Percentiles rank a stretch among this genome's conserved stretches.
Evolutionary conservation across 139 green algal genomes (phyloP).

Genomic region (Coelastrella sp.): DNA sequence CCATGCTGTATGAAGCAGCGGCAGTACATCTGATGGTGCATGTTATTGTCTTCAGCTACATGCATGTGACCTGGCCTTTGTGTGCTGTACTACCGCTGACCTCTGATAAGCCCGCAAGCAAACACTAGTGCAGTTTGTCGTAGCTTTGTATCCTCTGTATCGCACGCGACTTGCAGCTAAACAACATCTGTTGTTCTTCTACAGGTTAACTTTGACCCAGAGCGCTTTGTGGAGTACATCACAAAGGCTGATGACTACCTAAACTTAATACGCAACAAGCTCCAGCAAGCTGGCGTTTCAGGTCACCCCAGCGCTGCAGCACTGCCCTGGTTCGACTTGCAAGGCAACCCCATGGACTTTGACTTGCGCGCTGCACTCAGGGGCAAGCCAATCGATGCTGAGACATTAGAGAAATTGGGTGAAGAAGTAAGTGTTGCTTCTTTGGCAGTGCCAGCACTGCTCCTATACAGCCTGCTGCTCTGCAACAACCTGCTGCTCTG

Average conservation of each 20-base stretch:
- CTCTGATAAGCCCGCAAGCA: background rate
- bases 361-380: slow-evolving; percentile 8
- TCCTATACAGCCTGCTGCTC: background rate
- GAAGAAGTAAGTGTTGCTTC: slow-evolving; percentile 13
- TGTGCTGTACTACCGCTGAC: too few relatives aligned
- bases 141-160: background rate
- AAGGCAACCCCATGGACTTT: slow-evolving; percentile 50
- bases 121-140: background rate
- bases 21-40: too few relatives aligned
- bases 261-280: slow-evolving; percentile 28
- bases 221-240: slow-evolving; percentile 47
- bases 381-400: slow-evolving; percentile 3
- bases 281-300: slow-evolving; percentile 13
- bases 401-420: slow-evolving; percentile 31
- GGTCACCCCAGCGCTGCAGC: slow-evolving; percentile 1
- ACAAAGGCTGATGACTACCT: slow-evolving; percentile 12
- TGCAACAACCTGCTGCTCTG: background rate
- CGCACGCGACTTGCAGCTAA: too few relatives aligned
- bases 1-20: too few relatives aligned
- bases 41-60: too few relatives aligned
- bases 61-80: too few relatives aligned
- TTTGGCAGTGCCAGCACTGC: background rate
- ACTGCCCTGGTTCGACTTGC: slow-evolving; percentile 50
- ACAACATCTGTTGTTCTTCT: background rate
- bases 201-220: slow-evolving; percentile 75